Evolutionary conservation across 2,329 filamentous ascomycete genomes (phyloP).

Genomic region (Aureobasidium vineae): DNA sequence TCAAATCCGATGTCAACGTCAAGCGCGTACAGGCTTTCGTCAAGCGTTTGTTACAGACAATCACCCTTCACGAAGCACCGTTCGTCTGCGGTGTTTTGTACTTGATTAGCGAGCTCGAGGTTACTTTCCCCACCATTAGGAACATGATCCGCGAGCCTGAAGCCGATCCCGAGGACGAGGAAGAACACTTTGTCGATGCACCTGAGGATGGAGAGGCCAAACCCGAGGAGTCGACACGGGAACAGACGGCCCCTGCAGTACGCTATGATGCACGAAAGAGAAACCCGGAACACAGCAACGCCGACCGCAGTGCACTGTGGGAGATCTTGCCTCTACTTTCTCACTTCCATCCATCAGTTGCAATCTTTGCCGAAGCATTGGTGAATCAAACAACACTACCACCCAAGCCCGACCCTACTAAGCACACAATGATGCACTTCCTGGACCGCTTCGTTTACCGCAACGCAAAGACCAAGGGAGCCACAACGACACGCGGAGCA

Average conservation of each 20-base stretch:
- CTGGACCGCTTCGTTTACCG: slow-evolving; percentile 98
- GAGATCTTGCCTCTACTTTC: slow-evolving; percentile 75
- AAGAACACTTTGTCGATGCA: slow-evolving; percentile 68
- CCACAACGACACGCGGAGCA: slow-evolving; percentile 63
- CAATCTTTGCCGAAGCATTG: slow-evolving; percentile 73
- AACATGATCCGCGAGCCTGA: slow-evolving; percentile 79
- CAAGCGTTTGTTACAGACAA: slow-evolving; percentile 85
- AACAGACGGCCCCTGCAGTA: slow-evolving; percentile 32
- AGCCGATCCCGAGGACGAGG: slow-evolving; percentile 68
- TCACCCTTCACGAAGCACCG: slow-evolving; percentile 84
- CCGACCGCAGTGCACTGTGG: slow-evolving; percentile 92
- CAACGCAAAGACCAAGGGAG: slow-evolving; percentile 70
- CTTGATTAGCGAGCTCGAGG: slow-evolving; percentile 76
- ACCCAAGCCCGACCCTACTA: slow-evolving; percentile 84
- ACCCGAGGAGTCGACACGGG: slow-evolving; percentile 24
- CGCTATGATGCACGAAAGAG: slow-evolving; percentile 85
- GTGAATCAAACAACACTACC: slow-evolving; percentile 68
- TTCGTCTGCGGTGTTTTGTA: slow-evolving; percentile 95
- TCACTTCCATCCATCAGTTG: slow-evolving; percentile 93
- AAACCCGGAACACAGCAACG: slow-evolving; percentile 87
- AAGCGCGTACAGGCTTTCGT: slow-evolving; percentile 94
- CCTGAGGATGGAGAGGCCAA: slow-evolving; percentile 54
- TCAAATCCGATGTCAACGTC: slow-evolving; percentile 87
- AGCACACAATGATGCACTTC: slow-evolving; percentile 92
- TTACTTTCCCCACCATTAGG: slow-evolving; percentile 74